Evolutionary conservation across 2,329 filamentous ascomycete species (phyloP), one percentile per base, ranked within the genome.

Genomic region (Neocatenulostroma microsporum): DNA sequence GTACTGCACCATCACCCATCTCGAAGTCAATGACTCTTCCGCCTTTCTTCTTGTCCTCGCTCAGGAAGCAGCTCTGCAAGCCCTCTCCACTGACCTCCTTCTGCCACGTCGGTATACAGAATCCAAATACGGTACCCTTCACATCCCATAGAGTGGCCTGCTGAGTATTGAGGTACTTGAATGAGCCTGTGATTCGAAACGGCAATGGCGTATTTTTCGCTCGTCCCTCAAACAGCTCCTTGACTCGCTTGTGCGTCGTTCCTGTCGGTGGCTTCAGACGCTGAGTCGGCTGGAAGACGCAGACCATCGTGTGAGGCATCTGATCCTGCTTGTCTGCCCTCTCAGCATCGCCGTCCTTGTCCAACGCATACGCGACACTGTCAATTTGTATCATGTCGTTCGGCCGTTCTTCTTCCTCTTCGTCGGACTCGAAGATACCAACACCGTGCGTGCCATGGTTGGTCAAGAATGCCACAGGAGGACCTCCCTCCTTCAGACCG

Each of bases 391-490:
- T 48, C 30, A 61, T 42, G 30, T 57, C 51, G 26, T 42, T 40
- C 3, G 45, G 40, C n/a, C 39, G 40, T 9, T 23, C 37, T 9
- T 30, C 31, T 18, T 37, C 34, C n/a, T 21, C 30, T 12, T 26
- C 19, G 20, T 43, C 37, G 27, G 58, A 54, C 41, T 56, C 50
- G 27, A 63, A 64, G n/a, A 57, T 45, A 18, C 63, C 63, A 31
- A 66, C 56, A 45, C 63, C 63, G 45, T 67, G 56, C 10, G 59
- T 62, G 41, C 63, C 63, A 40, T 67, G 62, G 21, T 60, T 60
- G 12, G 57, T 56, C 3, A 67, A 55, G 45, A 63, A 60, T 10
- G 55, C 49, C 15, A 42, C 53, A 15, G 43, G 59, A 36, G 47
- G 57, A 21, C 44, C 62, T 48, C 47, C 62, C 42, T 47, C 51